Conservation (phyloP, 2,329 filamentous ascomycete genomes). For the Exophiala dermatitidis region DNA sequence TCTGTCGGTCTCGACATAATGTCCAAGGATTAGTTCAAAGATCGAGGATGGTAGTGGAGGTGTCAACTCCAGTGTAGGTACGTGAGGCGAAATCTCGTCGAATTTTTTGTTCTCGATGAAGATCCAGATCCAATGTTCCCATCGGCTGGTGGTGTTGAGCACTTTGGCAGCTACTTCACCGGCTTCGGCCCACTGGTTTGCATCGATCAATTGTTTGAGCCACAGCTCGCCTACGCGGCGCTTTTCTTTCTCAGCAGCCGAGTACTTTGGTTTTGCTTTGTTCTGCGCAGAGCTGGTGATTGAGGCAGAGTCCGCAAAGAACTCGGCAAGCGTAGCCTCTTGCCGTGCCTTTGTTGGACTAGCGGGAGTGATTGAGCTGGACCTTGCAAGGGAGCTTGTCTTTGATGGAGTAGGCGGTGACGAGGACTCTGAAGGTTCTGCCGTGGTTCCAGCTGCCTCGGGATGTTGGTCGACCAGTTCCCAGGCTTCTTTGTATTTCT, state of each 20-base stretch:
- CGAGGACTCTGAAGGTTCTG: constrained; percentile 34
- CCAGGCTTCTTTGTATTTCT: constrained; percentile 81
- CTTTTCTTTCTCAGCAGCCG: constrained; percentile 76
- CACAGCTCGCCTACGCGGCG: constrained; percentile 84
- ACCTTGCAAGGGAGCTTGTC: constrained; percentile 23
- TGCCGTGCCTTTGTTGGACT: constrained; percentile 32
- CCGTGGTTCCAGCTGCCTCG: constrained; percentile 49
- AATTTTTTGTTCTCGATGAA: constrained; percentile 82
- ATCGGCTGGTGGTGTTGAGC: constrained; percentile 67
- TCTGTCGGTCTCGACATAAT: constrained; percentile 77
- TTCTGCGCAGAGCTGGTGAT: constrained; percentile 52
- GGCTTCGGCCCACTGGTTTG: constrained; percentile 67
- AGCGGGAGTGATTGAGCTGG: constrained; percentile 27
- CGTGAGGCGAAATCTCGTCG: constrained; percentile 78
- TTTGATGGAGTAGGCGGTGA: constrained; percentile 38
- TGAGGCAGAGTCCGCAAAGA: constrained; percentile 64
- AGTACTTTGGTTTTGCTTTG: constrained; percentile 38
- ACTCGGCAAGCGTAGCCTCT: constrained; percentile 51
- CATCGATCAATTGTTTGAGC: constrained; percentile 75
- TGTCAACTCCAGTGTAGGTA: constrained; percentile 68
- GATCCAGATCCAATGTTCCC: constrained; percentile 93
- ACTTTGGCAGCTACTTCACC: constrained; percentile 78
- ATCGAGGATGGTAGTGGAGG: constrained; percentile 73
- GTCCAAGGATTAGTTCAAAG: constrained; percentile 81
- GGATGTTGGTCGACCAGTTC: constrained; percentile 81